Base-by-base conservation (phyloP, 2,329 filamentous ascomycete species). In the Cordyceps pruinosa region DNA sequence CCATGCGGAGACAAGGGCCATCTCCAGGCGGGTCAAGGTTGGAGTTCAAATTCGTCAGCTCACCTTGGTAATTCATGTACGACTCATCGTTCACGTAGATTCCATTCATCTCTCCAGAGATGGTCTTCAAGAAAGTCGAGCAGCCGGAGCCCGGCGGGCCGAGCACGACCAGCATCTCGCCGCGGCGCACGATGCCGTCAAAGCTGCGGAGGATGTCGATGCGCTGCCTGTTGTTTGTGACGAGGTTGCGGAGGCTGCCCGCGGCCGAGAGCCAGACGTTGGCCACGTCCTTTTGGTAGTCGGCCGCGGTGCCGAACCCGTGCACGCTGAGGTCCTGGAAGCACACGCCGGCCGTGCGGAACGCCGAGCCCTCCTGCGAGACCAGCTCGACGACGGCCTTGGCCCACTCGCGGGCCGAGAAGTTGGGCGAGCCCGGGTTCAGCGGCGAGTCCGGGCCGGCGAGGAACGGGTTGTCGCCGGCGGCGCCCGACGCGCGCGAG, bases 111-210 rank as follows among this genome's bases (percentile, higher is more conserved):
- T 93, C 88, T 56, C 89, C 89, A 2, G 88, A 82, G 60, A 94
- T 82, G 0, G 88, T 88, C 73, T 93, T 93, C 55, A 94, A 75
- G 62, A 93, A 85, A 1, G 90, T 94, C 13, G 87, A 89, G 68
- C 90, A 95, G 45, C 87, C 87, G 8, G 79, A 77, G 17, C 81
- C 81, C 10, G 86, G 86, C 48, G 85, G 85, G 3, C 86, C 86
- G 12, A 90, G 75, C 2, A 89, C 86, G 5, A 89, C 82, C 21
- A 89, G 69, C 83, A 89, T 87, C 73, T 89, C 86, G 19, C 86
- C 87, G 55, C 79, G 80, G 62, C 81, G 75, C 0, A 89, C 81
- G 0, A 88, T 63, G 4, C 86, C 86, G 60, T 88, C 84, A 60
- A 87, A 83, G 62, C 80, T 73, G 57, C 76, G 79, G 44, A 89